Percentiles rank a stretch among this genome's conserved stretches.
Evolutionary conservation across 306 rosid species (phyloP).

Genomic region (Cucurbita moschata): DNA sequence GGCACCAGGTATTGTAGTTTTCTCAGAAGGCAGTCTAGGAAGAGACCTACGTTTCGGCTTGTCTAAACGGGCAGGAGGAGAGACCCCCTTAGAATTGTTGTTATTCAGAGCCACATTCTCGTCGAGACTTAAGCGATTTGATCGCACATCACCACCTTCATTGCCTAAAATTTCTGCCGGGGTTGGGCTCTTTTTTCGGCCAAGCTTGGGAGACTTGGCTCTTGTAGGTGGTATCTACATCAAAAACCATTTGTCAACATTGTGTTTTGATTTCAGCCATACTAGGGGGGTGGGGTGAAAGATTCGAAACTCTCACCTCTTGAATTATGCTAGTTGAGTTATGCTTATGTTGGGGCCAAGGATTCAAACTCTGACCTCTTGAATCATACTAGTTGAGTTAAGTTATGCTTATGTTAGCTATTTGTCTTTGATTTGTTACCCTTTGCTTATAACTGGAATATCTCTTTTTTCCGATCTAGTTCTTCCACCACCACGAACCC

Average conservation of each 20-base stretch:
- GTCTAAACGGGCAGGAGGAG: constrained; percentile 32
- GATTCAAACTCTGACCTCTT: no score
- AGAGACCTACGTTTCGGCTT: constrained; percentile 87
- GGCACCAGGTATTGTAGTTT: constrained; percentile 23
- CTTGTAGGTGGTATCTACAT: constrained; percentile 90
- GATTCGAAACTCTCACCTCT: no score
- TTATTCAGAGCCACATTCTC: constrained; percentile 44
- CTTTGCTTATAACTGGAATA: no score
- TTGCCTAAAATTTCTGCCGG: constrained; percentile 37
- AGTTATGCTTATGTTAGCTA: no score
- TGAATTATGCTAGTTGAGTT: no score
- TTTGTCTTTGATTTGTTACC: no score
- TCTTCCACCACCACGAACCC: no score
- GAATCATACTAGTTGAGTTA: no score
- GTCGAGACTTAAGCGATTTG: constrained; percentile 54
- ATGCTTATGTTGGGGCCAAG: no score
- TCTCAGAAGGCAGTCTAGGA: constrained; percentile 66
- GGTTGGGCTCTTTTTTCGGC: constrained; percentile 60
- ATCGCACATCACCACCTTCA: constrained; percentile 19
- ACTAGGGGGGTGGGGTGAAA: no score
- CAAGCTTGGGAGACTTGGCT: constrained; percentile 97
- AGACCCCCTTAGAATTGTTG: constrained; percentile 31
- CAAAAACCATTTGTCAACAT: not conserved
- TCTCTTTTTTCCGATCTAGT: no score
- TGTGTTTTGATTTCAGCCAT: no score